Conservation (phyloP, 768 basidiomycete genomes). For the Auriculariales sp. region DNA sequence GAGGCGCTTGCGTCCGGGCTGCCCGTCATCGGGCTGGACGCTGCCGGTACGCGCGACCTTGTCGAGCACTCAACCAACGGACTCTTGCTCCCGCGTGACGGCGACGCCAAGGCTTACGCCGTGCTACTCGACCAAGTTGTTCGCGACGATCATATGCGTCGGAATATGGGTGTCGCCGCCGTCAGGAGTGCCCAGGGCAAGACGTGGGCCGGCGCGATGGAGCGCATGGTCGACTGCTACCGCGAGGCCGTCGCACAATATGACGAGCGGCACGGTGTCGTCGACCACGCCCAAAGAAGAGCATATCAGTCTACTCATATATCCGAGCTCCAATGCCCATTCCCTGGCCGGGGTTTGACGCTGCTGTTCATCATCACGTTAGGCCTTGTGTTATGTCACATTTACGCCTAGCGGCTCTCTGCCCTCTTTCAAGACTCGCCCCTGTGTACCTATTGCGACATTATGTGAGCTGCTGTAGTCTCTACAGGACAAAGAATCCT, state of each 20-base stretch:
- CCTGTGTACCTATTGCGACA: no score
- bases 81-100: neutral
- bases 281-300: neutral
- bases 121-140: neutral
- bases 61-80: slow-evolving; percentile 1
- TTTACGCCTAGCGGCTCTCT: no score
- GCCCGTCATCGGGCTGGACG: slow-evolving; percentile 27
- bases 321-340: no score
- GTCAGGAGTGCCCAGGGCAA: neutral
- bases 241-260: slow-evolving; percentile 5
- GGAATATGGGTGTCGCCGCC: slow-evolving; percentile 21
- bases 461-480: no score
- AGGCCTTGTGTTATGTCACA: no score
- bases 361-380: no score
- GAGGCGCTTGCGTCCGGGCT: slow-evolving; percentile 29
- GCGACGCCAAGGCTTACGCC: neutral
- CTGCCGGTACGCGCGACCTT: slow-evolving; percentile 15
- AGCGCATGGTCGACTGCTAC: slow-evolving; percentile 3
- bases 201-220: slow-evolving; percentile 5
- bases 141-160: neutral
- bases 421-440: no score
- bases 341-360: no score
- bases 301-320: no score
- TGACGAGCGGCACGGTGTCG: no score
- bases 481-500: no score